Percentiles rank a stretch among this genome's conserved stretches.
Evolutionary conservation across 1,139 yeast genomes (phyloP).

Genomic region (Yamadazyma diddensiae): DNA sequence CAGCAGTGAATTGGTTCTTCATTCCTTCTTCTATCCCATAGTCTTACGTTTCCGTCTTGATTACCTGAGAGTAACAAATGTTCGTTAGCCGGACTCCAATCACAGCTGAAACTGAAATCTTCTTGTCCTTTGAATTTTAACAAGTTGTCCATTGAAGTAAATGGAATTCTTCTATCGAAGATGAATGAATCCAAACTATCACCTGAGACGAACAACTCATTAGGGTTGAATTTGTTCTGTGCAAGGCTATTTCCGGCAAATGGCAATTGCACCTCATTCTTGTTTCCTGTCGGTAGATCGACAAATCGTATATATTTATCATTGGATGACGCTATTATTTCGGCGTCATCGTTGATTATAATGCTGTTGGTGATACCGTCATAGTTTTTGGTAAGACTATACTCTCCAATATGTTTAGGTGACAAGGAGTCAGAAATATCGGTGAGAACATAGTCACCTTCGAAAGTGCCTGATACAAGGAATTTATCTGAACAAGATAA

Average conservation of each 20-base stretch:
- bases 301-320: slow-evolving; percentile 43
- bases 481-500: slow-evolving; percentile 41
- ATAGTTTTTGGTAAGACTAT: slow-evolving; percentile 37
- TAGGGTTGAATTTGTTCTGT: slow-evolving; percentile 29
- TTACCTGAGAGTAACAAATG: slow-evolving; percentile 52
- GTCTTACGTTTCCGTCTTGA: slow-evolving; percentile 57
- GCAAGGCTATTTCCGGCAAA: slow-evolving; percentile 56
- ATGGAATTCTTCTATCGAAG: slow-evolving; percentile 37
- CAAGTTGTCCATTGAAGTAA: slow-evolving; percentile 8
- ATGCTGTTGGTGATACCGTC: slow-evolving; percentile 60
- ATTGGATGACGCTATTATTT: slow-evolving; percentile 45
- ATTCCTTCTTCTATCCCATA: slow-evolving; percentile 49
- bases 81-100: slow-evolving; percentile 49
- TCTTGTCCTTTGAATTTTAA: slow-evolving; percentile 40
- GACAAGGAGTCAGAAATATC: slow-evolving; percentile 25
- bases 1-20: slow-evolving; percentile 26
- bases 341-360: slow-evolving; percentile 28
- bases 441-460: slow-evolving; percentile 48
- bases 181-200: slow-evolving; percentile 45
- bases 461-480: slow-evolving; percentile 54
- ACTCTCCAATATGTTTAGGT: slow-evolving; percentile 31
- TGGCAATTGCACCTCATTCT: slow-evolving; percentile 22
- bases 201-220: slow-evolving; percentile 48
- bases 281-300: slow-evolving; percentile 27
- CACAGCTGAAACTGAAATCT: slow-evolving; percentile 61